Conservation (phyloP, 2,329 filamentous ascomycete genomes). For the Chrysosporium keratinophilum region DNA sequence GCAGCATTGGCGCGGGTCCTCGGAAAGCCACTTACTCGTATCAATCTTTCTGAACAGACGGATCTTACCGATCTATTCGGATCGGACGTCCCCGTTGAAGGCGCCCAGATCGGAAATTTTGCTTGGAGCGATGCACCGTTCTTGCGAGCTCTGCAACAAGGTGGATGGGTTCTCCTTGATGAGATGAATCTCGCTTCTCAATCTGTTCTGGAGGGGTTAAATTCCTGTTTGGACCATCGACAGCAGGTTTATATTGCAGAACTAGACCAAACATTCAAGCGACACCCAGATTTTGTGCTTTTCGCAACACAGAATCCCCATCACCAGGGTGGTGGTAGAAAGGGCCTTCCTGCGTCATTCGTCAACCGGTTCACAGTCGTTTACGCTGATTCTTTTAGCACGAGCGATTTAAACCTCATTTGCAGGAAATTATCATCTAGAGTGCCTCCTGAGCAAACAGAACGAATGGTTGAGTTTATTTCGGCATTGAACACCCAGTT, state of each 20-base stretch:
- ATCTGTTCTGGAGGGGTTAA: conserved; percentile 88
- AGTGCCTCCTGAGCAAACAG: conserved; percentile 50
- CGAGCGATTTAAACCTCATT: conserved; percentile 71
- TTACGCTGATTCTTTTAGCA: conserved; percentile 80
- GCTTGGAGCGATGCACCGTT: conserved; percentile 95
- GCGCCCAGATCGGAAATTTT: conserved; percentile 81
- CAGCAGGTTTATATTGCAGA: conserved; percentile 94
- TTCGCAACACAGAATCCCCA: conserved; percentile 98
- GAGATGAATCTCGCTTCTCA: conserved; percentile 99
- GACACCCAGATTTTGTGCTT: conserved; percentile 80
- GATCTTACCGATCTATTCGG: conserved; percentile 96
- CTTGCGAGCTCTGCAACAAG: conserved; percentile 88
- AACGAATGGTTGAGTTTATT: conserved; percentile 67
- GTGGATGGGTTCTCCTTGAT: conserved; percentile 91
- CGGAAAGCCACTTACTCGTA: conserved; percentile 74
- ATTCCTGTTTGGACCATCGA: conserved; percentile 91
- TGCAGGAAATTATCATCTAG: conserved; percentile 65
- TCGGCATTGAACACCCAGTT: conserved; percentile 65
- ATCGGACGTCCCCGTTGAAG: conserved; percentile 89
- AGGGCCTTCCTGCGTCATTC: conserved; percentile 88
- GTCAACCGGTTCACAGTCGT: conserved; percentile 98
- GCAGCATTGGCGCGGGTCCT: conserved; percentile 70
- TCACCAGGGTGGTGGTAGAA: conserved; percentile 89
- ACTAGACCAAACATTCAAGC: conserved; percentile 83
- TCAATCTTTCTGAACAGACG: conserved; percentile 96